Base-by-base conservation (phyloP, 2,329 filamentous ascomycete genomes). In the Exutisphaerella laricina region DNA sequence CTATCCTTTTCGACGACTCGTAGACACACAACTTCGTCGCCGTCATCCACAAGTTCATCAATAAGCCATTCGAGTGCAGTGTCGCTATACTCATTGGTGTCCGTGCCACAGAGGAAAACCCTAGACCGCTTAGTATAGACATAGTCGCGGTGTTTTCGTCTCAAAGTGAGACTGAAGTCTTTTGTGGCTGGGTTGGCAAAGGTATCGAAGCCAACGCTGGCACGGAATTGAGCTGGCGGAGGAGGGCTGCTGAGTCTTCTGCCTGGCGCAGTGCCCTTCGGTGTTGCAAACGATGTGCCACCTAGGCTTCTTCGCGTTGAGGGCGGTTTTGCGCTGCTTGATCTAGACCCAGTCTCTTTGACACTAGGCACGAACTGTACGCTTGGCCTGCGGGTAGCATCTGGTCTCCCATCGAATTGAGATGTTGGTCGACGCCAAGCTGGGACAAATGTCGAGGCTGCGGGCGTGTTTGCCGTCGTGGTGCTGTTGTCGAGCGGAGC, bases 61-160 rank as follows among this genome's bases (percentile, higher is more conserved):
- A 96, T 78, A 38, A 95, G 74, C 88, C 88, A 96, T 65, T 94
- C 86, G 13, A 96, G 72, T 12, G 89, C 89, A 66, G 90, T 92
- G 50, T 94, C 86, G 5, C 88, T 94, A 65, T 95, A 95, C 45
- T 87, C 79, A 56, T 95, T 88, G 58, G 90, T 85, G 65, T 95
- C 89, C 13, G 89, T 85, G 14, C 89, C 89, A 51, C 89, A 90
- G 61, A 96, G 80, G 58, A 95, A 94, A 6, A 87, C 94, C 40
- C 89, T 80, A 41, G 86, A 92, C 46, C 86, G 78, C 48, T 88
- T 82, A 30, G 81, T 82, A 51, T 82, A 82, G 55, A 86, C 81
- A 66, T 92, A 95, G 52, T 89, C 87, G 54, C 84, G 84, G 65
- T 96, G 89, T 59, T 88, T 86, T 54, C 85, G 79, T 58, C 88